Conservation (phyloP, 148 eudicot species). For the Vaccinium macrocarpon region DNA sequence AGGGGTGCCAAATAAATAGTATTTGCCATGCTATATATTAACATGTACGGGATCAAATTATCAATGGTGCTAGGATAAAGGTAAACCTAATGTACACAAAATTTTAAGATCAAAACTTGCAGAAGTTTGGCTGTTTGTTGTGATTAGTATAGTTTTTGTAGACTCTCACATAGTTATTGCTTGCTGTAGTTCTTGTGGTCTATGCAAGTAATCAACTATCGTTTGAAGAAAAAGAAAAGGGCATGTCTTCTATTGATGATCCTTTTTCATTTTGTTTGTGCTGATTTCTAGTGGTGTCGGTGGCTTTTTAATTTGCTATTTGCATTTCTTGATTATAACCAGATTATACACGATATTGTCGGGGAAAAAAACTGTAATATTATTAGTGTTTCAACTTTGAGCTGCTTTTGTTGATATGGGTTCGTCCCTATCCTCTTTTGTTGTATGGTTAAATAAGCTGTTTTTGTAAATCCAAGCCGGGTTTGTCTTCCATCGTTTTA, state of each 20-base stretch:
- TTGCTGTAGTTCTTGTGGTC: not conserved
- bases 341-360: not conserved
- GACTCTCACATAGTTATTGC: no score
- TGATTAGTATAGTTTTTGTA: not conserved
- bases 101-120: not conserved
- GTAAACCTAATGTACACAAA: not conserved
- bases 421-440: not conserved
- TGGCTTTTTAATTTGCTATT: not conserved
- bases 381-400: not conserved
- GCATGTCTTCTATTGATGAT: not conserved
- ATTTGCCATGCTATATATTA: no score
- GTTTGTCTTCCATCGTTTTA: not conserved
- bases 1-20: no score
- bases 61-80: no score
- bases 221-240: not conserved
- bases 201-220: not conserved
- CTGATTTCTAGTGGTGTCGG: not conserved
- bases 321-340: not conserved
- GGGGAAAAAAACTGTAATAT: not conserved
- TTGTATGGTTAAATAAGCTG: not conserved
- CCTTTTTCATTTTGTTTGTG: not conserved
- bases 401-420: not conserved
- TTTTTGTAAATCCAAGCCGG: not conserved
- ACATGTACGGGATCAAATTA: no score
- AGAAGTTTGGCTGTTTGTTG: not conserved